Conservation (phyloP, 2,329 filamentous ascomycete genomes). For the Amphichorda felina region DNA sequence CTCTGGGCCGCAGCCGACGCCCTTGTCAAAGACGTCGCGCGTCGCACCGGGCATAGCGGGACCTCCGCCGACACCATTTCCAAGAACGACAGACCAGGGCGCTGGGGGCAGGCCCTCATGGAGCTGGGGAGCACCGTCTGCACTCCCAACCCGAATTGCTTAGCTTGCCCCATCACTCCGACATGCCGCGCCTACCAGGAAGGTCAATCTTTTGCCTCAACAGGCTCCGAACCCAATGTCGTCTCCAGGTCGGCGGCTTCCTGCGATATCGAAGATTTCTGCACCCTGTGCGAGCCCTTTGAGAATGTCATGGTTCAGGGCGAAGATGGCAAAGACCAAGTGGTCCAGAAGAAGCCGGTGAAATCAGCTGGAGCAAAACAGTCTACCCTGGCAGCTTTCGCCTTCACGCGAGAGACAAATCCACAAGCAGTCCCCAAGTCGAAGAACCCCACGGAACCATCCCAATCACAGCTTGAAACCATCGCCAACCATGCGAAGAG, state of each 20-base stretch:
- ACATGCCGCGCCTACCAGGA: conserved; percentile 41
- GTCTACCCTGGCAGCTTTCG: conserved; percentile 21
- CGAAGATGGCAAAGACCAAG: conserved; percentile 2
- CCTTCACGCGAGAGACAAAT: conserved; percentile 12
- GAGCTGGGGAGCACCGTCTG: conserved; percentile 53
- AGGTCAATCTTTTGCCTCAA: conserved; percentile 20
- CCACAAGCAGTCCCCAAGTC: conserved; percentile 5
- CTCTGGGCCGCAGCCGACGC: conserved; percentile 47
- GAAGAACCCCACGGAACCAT: conserved; percentile 11
- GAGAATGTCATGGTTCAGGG: conserved; percentile 20
- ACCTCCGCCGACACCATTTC: conserved; percentile 10
- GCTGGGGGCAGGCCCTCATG: conserved; percentile 56
- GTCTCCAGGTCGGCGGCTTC: no score
- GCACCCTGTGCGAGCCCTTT: conserved; percentile 33
- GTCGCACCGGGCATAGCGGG: conserved; percentile 7
- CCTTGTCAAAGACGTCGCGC: conserved; percentile 38
- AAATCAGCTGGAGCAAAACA: conserved; percentile 9
- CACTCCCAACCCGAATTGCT: conserved; percentile 45
- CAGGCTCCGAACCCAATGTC: background rate
- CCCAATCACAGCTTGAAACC: conserved; percentile 8
- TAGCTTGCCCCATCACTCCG: conserved; percentile 33
- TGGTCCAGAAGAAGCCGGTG: background rate
- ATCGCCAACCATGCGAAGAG: conserved; percentile 32
- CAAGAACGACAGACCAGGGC: conserved; percentile 38
- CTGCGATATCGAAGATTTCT: conserved; percentile 41